These are phyloP conservation scores for Speleostelium caveatum DNA, from an alignment of 78 protist species.

Conservation along the genomic window DNA sequence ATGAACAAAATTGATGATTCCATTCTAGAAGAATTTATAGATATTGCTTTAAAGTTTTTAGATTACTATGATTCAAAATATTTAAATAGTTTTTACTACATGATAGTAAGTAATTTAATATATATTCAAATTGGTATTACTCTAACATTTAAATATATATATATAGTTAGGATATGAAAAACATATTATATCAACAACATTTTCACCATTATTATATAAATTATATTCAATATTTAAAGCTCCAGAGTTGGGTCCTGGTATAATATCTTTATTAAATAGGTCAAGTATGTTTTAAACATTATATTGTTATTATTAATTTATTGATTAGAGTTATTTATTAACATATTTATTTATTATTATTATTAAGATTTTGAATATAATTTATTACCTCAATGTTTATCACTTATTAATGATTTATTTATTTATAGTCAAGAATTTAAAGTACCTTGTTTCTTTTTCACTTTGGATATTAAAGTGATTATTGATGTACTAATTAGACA, in stretches of 20 bases:
- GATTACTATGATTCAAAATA: conserved; percentile 46
- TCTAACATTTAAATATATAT: neutral
- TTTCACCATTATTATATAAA: conserved; percentile 37
- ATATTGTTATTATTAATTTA: no score
- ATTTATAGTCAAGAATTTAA: conserved; percentile 28
- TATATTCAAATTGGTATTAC: neutral
- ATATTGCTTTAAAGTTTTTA: conserved; percentile 20
- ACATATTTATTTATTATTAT: neutral
- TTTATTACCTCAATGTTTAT: conserved; percentile 44
- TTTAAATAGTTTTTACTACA: conserved; percentile 32
- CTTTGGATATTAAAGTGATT: conserved; percentile 46
- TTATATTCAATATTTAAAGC: conserved; percentile 40
- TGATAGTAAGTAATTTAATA: conserved; percentile 21
- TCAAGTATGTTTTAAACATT: conserved; percentile 21
- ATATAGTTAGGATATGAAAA: conserved; percentile 43
- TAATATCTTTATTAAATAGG: conserved; percentile 69
- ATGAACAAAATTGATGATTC: conserved; percentile 32
- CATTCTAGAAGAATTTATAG: conserved; percentile 24
- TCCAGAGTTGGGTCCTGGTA: conserved; percentile 62
- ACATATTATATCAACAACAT: conserved; percentile 11
- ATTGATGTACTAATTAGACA: conserved; percentile 54
- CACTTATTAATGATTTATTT: conserved; percentile 47
- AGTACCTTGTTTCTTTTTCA: conserved; percentile 52
- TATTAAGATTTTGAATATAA: conserved; percentile 32
- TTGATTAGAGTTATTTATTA: neutral